phyloP scores from a whole-genome alignment of 345 rosid species.

The Eucalyptus polybractea region DNA sequence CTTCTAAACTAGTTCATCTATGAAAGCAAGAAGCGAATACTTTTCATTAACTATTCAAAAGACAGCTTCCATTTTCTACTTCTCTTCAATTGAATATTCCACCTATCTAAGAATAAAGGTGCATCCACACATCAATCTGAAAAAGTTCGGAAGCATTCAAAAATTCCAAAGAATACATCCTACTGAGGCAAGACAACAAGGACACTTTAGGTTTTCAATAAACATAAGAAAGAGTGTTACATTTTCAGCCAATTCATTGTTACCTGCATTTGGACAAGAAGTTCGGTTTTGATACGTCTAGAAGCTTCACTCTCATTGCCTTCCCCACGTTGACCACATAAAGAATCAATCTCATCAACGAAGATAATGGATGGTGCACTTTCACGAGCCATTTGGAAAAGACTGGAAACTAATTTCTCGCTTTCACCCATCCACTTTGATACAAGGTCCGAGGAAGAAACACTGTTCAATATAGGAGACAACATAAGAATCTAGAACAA shows the following conservation, averaged over 20 bases:
- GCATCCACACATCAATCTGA: background rate
- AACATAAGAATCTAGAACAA: background rate
- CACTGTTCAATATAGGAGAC: slow-evolving; percentile 24
- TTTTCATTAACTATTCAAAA: background rate
- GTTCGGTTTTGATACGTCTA: slow-evolving; percentile 92
- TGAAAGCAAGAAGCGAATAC: background rate
- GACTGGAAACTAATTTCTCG: slow-evolving; percentile 87
- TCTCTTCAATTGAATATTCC: background rate
- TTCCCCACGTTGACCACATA: slow-evolving; percentile 91
- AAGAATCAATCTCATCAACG: slow-evolving; percentile 88
- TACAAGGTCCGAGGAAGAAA: slow-evolving; percentile 91
- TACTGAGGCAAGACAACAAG: background rate
- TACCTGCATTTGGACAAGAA: slow-evolving; percentile 99
- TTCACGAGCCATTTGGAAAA: slow-evolving; percentile 92
- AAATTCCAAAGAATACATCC: background rate
- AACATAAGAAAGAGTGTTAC: background rate
- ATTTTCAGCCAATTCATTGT: background rate
- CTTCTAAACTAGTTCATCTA: background rate
- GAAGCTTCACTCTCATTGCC: slow-evolving; percentile 98
- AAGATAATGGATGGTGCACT: slow-evolving; percentile 92
- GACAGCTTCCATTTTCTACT: background rate
- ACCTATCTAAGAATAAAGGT: background rate
- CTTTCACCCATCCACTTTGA: slow-evolving; percentile 99
- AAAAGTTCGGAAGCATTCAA: background rate
- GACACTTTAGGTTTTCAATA: background rate